These are phyloP conservation scores for Fusarium decemcellulare DNA, from an alignment of 2,329 filamentous ascomycete genomes.

Conservation along the genomic window DNA sequence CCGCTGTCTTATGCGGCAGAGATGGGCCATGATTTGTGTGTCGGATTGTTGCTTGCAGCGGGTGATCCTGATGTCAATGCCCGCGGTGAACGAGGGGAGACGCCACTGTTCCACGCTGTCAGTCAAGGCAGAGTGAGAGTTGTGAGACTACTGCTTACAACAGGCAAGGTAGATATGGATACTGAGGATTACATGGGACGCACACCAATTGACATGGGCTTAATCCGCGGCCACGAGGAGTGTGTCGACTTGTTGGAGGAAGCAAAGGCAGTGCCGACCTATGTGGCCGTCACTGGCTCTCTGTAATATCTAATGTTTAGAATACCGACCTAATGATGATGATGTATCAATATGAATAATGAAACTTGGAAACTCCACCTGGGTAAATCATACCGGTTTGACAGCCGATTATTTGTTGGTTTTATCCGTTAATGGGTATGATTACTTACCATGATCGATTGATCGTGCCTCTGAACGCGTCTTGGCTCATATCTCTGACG, in stretches of 20 bases:
- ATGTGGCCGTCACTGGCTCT: no score
- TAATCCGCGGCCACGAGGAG: background rate
- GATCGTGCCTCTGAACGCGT: no score
- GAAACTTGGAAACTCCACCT: no score
- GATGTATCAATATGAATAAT: no score
- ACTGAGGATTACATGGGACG: background rate
- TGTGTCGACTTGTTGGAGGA: background rate
- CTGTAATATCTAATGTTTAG: no score
- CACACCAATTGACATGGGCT: background rate
- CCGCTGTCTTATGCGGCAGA: background rate
- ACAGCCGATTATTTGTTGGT: no score
- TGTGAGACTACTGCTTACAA: background rate
- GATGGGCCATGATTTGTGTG: background rate
- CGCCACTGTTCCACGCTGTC: background rate
- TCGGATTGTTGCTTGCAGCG: background rate
- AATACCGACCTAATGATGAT: no score
- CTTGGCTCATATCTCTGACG: no score
- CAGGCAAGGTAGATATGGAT: background rate
- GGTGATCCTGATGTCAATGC: background rate
- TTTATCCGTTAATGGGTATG: no score
- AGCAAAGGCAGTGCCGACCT: no score
- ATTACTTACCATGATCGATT: no score
- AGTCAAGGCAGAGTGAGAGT: background rate
- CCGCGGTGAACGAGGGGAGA: background rate
- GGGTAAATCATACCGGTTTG: no score